Evolutionary conservation across 345 rosid species (phyloP).

Genomic region (Abelmoschus esculentus): DNA sequence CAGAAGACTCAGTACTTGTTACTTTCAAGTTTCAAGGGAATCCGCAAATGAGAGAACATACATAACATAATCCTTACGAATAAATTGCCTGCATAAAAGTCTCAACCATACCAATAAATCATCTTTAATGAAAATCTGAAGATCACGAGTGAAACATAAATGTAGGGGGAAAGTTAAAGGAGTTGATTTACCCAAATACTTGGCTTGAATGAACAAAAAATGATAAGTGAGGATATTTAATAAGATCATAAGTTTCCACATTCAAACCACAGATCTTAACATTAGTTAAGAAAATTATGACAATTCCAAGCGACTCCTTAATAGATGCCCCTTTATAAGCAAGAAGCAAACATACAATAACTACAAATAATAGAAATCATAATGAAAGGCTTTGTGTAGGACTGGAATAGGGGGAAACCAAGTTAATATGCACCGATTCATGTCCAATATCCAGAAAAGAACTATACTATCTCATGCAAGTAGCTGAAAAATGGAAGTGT

Average conservation of each 20-base stretch:
- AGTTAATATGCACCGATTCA: neutral
- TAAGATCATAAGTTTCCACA: neutral
- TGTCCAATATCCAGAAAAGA: neutral
- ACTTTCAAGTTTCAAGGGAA: neutral
- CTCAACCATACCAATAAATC: neutral
- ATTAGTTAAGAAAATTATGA: constrained; percentile 2
- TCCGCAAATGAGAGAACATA: neutral
- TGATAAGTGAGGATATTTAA: neutral
- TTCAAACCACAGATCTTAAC: neutral
- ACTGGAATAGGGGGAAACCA: neutral
- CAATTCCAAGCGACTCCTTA: neutral
- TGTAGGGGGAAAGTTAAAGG: neutral
- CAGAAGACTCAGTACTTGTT: neutral
- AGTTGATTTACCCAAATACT: neutral
- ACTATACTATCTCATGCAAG: neutral
- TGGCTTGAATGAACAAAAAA: neutral
- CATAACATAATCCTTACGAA: neutral
- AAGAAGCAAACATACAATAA: neutral
- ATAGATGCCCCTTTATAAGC: neutral
- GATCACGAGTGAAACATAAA: neutral
- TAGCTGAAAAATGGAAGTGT: constrained; percentile 9
- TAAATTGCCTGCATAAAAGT: neutral
- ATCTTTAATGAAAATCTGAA: neutral
- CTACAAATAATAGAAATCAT: neutral
- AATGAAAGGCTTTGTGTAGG: neutral